Percentiles rank a stretch among this genome's conserved stretches.
Evolutionary conservation across 2,329 filamentous ascomycete genomes (phyloP).

Genomic region (Colletotrichum caudatum): DNA sequence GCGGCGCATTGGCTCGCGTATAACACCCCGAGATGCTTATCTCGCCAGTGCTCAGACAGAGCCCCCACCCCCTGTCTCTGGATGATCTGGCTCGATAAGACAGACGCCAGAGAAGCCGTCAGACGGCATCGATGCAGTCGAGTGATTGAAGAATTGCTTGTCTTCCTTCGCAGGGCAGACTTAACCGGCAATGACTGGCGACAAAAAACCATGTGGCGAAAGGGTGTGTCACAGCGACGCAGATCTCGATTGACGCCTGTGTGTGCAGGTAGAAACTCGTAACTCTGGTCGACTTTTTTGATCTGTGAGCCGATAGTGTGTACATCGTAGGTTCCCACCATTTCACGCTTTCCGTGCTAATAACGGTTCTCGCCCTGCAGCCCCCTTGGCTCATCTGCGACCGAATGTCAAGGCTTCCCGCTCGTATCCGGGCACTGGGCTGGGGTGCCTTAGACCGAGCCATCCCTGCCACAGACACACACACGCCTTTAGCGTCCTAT

Average conservation of each 20-base stretch:
- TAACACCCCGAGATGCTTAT: slow-evolving; percentile 34
- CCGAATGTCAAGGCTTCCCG: background rate
- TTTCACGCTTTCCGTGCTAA: background rate
- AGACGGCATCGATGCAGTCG: slow-evolving; percentile 6
- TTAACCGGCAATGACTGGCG: background rate
- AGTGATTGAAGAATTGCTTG: slow-evolving; percentile 31
- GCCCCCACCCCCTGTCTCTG: background rate
- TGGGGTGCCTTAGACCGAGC: slow-evolving; percentile 4
- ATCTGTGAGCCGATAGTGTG: background rate
- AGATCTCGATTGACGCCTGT: background rate
- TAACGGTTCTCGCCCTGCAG: background rate
- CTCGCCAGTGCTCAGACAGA: background rate
- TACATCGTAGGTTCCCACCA: too few relatives aligned
- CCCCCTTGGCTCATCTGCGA: slow-evolving; percentile 5
- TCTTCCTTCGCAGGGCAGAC: background rate
- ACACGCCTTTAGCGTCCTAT: background rate
- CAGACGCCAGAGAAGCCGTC: background rate
- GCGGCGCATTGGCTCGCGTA: background rate
- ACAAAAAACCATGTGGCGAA: background rate
- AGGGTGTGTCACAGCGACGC: background rate
- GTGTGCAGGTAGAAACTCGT: background rate
- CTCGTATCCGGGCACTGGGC: slow-evolving; percentile 31
- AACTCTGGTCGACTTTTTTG: background rate
- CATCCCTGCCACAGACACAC: background rate
- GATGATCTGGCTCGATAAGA: background rate